Evolutionary conservation across 305 asterid species (phyloP), one percentile per base, ranked within the genome.

Genomic region (Fraxinus latifolia): DNA sequence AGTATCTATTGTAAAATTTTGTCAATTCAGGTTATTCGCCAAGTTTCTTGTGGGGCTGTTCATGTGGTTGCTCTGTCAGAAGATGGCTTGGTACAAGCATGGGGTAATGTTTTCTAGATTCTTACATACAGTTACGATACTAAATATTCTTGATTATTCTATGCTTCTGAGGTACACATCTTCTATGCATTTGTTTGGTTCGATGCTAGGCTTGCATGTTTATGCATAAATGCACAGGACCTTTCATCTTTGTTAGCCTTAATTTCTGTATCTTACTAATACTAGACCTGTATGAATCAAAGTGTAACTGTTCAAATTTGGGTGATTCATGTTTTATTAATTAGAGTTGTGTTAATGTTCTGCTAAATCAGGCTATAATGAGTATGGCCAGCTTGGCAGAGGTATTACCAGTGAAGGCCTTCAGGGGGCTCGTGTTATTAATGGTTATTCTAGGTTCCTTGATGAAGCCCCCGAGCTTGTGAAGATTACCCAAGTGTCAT

Each of bases 301-400:
- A 62, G 33, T 83, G 83, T 83, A 85, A 84, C 78, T 80, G 55
- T 80, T 78, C 85, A 76, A 77, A 84, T 78, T 25, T 34, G 37
- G 80, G 77, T 55, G 72, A 83, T 67, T 74, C 39, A 77, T 80
- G 68, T 44, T 62, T 32, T 84, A 87, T 92, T 93, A 85, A 94
- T 90, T 76, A 83, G 83, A 84, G 82, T 83, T 83, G 86, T 90
- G 87, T 89, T 87, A 82, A 88, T 91, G 91, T 83, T 88, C 88
- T 90, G 88, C 86, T 85, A 90, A 90, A 91, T 89, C 97, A 96
- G 99, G 99, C 89, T 94, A 96, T 87, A 96, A 94, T 91, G 99
- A 94, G 86, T 93, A 80, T 89, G 98, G 98, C 83, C 98, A 96
- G 94, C 97, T 96, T 86, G 98, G 99, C 83, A 91, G 99, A 95